These are phyloP conservation scores for Globisporangium recalcitrans DNA, from an alignment of 352 stramenopile species.

Conservation along the genomic window DNA sequence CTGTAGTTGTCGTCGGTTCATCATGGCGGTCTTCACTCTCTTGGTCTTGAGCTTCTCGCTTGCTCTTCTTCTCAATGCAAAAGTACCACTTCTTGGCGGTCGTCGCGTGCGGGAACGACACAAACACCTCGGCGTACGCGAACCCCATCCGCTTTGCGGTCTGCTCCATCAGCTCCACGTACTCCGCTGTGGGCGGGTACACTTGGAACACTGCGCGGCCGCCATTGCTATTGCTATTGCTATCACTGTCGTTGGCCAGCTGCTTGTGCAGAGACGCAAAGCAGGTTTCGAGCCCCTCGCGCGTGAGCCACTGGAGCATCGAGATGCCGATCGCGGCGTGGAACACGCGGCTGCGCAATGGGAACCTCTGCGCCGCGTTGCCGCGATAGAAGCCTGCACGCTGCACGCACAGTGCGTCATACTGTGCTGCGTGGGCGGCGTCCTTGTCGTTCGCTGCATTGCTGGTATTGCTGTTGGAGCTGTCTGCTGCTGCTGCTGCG, in stretches of 20 bases:
- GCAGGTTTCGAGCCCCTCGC: conserved; percentile 47
- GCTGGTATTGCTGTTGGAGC: too few relatives aligned
- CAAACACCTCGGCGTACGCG: conserved; percentile 47
- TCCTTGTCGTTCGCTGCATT: not conserved
- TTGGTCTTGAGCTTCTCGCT: not conserved
- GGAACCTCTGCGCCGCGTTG: conserved; percentile 58
- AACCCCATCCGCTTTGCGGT: conserved; percentile 44
- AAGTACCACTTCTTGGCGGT: conserved; percentile 80
- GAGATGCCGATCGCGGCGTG: conserved; percentile 67
- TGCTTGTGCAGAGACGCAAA: conserved; percentile 43
- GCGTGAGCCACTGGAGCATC: conserved; percentile 81
- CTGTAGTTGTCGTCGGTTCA: not conserved
- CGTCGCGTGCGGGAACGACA: conserved; percentile 62
- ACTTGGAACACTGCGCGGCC: conserved; percentile 59
- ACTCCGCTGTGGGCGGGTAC: conserved; percentile 45
- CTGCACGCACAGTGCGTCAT: conserved; percentile 8
- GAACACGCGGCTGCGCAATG: conserved; percentile 38
- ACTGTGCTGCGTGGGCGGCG: not conserved
- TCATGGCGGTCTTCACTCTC: not conserved
- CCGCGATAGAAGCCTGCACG: conserved; percentile 50
- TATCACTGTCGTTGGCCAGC: conserved; percentile 9
- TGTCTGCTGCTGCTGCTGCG: not conserved
- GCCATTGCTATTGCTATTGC: not conserved
- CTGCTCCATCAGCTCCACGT: conserved; percentile 58
- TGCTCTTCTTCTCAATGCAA: conserved; percentile 14